Percentiles rank a stretch among this genome's conserved stretches.
Evolutionary conservation across 192 early-diverging fungal genomes (phyloP).

Genomic region (Pecoramyces ruminantium): DNA sequence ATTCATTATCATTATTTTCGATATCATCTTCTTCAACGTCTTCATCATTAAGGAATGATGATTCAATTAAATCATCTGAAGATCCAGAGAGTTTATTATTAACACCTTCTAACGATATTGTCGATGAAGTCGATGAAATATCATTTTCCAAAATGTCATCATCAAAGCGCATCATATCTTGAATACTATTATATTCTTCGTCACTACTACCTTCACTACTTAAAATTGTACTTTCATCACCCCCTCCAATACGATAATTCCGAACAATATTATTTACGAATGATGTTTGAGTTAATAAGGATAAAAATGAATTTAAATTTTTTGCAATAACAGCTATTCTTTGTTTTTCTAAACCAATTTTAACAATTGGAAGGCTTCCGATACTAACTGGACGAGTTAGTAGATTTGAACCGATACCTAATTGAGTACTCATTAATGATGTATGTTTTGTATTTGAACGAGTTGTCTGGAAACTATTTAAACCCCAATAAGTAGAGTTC

Average conservation of each 20-base stretch:
- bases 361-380: neutral
- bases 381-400: neutral
- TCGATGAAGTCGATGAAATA: neutral
- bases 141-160: neutral
- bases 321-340: neutral
- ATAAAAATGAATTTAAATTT: neutral
- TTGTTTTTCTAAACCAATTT: neutral
- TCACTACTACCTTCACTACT: neutral
- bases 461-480: neutral
- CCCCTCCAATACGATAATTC: neutral
- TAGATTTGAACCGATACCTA: neutral
- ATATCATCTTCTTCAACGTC: too few species aligned
- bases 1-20: too few species aligned
- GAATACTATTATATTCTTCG: neutral
- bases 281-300: neutral
- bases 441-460: neutral
- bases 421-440: neutral
- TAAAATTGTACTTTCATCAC: neutral
- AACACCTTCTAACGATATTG: neutral
- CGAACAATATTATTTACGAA: neutral
- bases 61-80: neutral
- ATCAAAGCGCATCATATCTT: neutral
- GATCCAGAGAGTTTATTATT: neutral
- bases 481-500: neutral
- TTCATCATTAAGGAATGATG: neutral